Percentiles rank a stretch among this genome's conserved stretches.
phyloP scores from a whole-genome alignment of 1,139 yeast species.

The Candida sp. region DNA sequence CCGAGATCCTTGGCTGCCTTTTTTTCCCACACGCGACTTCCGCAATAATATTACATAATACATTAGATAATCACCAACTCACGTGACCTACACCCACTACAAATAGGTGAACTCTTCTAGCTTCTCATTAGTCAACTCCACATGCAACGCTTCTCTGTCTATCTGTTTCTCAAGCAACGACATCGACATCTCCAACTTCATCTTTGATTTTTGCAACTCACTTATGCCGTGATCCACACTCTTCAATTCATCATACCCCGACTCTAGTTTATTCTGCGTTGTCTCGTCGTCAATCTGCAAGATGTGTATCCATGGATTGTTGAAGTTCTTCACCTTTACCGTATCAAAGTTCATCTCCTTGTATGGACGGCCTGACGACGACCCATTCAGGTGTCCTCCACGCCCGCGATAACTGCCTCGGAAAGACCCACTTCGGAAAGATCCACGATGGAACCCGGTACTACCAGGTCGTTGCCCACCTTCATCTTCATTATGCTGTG shows the following conservation, averaged over 20 bases:
- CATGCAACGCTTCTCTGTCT: slow-evolving; percentile 38
- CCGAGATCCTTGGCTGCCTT: not conserved
- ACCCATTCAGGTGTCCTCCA: slow-evolving; percentile 2
- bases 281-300: slow-evolving; percentile 25
- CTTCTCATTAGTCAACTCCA: slow-evolving; percentile 42
- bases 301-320: slow-evolving; percentile 32
- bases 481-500: not conserved
- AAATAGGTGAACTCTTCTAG: slow-evolving; percentile 45
- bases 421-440: slow-evolving; percentile 6
- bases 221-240: slow-evolving; percentile 29
- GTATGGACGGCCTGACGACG: slow-evolving; percentile 9
- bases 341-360: slow-evolving; percentile 10
- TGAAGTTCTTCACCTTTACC: slow-evolving; percentile 21
- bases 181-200: slow-evolving; percentile 25
- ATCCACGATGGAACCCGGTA: slow-evolving; percentile 4
- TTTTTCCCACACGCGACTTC: not conserved
- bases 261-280: slow-evolving; percentile 24
- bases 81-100: slow-evolving; percentile 13
- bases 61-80: not conserved
- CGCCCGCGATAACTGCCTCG: slow-evolving; percentile 13
- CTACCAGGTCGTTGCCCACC: not conserved
- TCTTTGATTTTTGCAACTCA: slow-evolving; percentile 27
- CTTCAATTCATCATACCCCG: slow-evolving; percentile 21
- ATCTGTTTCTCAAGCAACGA: slow-evolving; percentile 32
- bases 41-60: not conserved